Base-by-base conservation (phyloP, 306 rosid species). In the Fragaria iinumae region DNA sequence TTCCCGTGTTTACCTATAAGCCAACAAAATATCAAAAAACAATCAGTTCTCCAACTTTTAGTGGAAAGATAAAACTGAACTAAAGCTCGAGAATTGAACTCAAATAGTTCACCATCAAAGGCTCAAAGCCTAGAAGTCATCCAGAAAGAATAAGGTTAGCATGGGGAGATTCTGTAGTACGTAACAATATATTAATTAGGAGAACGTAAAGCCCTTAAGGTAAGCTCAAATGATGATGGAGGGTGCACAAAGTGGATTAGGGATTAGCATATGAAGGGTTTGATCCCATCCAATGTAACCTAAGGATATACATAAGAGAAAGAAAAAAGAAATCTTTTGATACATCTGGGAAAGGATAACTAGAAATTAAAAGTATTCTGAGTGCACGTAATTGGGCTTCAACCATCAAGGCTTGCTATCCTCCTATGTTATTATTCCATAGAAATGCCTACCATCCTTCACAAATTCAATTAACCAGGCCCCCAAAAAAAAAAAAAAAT, bases 1-100 rank as follows among this genome's bases (percentile, higher is more conserved):
- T 92, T 92, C 68, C 98, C 98, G 65, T 89, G 97, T 80, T 95
- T 95, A 72, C 98, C 98, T 92, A 79, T 32, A 47, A 70, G 68
- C 38, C 3, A 53, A 71, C 32, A 85, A 74, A 69, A 83, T 57
- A 73, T 25, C 60, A 43, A 29, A 1, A 27, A 60, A 60, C 20
- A 60, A 60, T 60, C 39, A 60, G 9, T 60, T 56, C 63, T 56
- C 60, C 32, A 56, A 56, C 63, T 8, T 56, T n/a, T n/a, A n/a
- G n/a, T 55, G 1, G 25, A n/a, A 6, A 55, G 62, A n/a, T 55
- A 52, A 55, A 53, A 55, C 27, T 55, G 27, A 55, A 50, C 8
- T 17, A 20, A 53, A 18, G 13, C 23, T 20, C 3, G 0, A 50
- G 12, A 55, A 55, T 11, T 20, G 25, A 55, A 20, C 21, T 0